These are phyloP conservation scores for Trichoderma gamsii DNA, from an alignment of 495 filamentous ascomycete species.

Conservation along the genomic window DNA sequence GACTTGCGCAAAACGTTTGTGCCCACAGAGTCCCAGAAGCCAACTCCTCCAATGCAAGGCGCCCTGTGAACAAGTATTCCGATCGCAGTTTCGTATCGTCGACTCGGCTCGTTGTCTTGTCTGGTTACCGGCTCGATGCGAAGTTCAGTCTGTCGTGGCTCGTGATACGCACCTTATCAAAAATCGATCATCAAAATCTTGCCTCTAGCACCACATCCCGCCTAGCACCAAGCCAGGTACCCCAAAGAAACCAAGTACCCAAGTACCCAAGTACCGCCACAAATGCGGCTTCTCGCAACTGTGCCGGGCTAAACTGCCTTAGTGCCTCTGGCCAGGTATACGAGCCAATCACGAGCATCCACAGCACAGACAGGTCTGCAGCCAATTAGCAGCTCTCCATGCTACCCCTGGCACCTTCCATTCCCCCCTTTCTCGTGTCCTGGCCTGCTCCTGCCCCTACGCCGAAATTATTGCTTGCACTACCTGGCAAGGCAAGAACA, in stretches of 20 bases:
- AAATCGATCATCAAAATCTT: constrained; percentile 15
- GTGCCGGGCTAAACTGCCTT: no score
- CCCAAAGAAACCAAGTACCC: not conserved
- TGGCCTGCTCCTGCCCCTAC: constrained; percentile 30
- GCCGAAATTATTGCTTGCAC: constrained; percentile 10
- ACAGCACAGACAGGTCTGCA: constrained; percentile 29
- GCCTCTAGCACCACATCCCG: not conserved
- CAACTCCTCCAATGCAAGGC: not conserved
- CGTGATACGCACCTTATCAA: not conserved
- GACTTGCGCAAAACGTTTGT: constrained; percentile 9
- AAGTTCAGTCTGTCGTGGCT: not conserved
- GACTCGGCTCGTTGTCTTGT: not conserved
- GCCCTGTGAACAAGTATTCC: not conserved
- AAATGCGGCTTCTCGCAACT: not conserved
- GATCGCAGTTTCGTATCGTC: not conserved
- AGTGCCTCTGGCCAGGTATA: not conserved
- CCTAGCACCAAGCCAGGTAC: constrained; percentile 8
- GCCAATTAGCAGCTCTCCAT: constrained; percentile 33
- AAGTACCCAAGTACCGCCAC: constrained; percentile 1
- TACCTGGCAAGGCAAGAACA: constrained; percentile 5
- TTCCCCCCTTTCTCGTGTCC: constrained; percentile 33
- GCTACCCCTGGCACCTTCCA: constrained; percentile 23
- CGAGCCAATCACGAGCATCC: constrained; percentile 25
- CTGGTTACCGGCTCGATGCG: not conserved
- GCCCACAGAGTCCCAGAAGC: not conserved